These are phyloP conservation scores for Saksenaea oblongispora DNA, from an alignment of 371 early-diverging fungal genomes.

Conservation along the genomic window DNA sequence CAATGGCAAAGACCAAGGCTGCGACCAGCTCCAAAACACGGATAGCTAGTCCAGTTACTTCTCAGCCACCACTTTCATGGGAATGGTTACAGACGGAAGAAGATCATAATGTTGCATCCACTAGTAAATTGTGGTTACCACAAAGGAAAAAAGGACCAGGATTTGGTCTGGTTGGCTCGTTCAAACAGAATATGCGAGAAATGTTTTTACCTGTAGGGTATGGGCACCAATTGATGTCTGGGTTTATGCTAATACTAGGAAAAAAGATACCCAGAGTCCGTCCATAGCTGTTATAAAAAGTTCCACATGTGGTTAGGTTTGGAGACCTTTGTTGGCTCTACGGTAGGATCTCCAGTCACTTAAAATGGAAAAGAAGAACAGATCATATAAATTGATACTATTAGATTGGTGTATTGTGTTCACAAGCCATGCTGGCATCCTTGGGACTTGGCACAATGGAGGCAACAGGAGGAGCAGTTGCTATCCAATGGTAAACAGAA, in stretches of 20 bases:
- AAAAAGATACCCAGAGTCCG: slow-evolving; percentile 50
- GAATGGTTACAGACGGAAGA: slow-evolving; percentile 41
- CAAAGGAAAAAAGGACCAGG: slow-evolving; percentile 14
- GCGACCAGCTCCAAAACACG: slow-evolving; percentile 38
- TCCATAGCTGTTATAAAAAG: slow-evolving; percentile 54
- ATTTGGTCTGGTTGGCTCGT: slow-evolving; percentile 24
- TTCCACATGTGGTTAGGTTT: slow-evolving; percentile 66
- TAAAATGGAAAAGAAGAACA: background rate
- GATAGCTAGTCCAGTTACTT: slow-evolving; percentile 43
- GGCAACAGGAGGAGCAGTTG: slow-evolving; percentile 68
- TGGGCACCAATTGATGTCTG: background rate
- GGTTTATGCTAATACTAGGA: background rate
- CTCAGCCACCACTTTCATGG: slow-evolving; percentile 45
- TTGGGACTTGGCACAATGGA: slow-evolving; percentile 59
- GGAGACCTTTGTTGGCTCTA: slow-evolving; percentile 69
- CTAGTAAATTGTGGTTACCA: slow-evolving; percentile 17
- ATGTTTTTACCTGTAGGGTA: slow-evolving; percentile 71
- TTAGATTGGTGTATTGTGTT: slow-evolving; percentile 70
- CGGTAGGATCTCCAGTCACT: slow-evolving; percentile 35
- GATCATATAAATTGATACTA: background rate
- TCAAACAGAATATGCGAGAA: slow-evolving; percentile 52
- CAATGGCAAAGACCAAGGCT: slow-evolving; percentile 46
- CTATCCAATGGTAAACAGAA: slow-evolving; percentile 63
- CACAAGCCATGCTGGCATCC: slow-evolving; percentile 70
- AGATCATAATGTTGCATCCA: slow-evolving; percentile 6